Percentiles rank a stretch among this genome's conserved stretches.
phyloP scores from a whole-genome alignment of 495 filamentous ascomycete species.

The Penicillium samsonianum region DNA sequence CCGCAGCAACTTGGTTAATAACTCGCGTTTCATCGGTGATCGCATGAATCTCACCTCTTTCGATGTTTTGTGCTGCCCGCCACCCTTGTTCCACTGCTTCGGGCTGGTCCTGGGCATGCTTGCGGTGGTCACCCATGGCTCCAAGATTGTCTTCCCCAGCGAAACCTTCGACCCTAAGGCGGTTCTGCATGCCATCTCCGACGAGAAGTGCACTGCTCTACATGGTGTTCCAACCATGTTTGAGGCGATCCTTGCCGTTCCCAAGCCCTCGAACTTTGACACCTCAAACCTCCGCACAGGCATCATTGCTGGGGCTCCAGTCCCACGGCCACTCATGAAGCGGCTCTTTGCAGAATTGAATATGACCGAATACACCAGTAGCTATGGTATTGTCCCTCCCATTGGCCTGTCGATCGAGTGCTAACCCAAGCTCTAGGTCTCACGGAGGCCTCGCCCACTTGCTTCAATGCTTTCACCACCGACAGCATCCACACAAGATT shows the following conservation, averaged over 20 bases:
- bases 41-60: conserved; percentile 63
- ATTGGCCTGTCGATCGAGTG: not conserved
- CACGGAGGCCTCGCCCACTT: conserved; percentile 71
- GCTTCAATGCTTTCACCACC: conserved; percentile 68
- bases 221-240: conserved; percentile 78
- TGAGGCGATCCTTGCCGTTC: conserved; percentile 59
- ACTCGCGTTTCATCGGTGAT: conserved; percentile 67
- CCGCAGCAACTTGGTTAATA: conserved; percentile 66
- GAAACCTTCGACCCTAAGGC: conserved; percentile 63
- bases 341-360: conserved; percentile 58
- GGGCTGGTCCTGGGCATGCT: conserved; percentile 70
- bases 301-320: conserved; percentile 68
- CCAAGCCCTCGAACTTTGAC: conserved; percentile 49
- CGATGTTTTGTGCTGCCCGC: conserved; percentile 69
- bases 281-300: conserved; percentile 59
- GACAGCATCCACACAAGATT: conserved; percentile 61
- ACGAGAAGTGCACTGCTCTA: conserved; percentile 66
- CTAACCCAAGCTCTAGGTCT: conserved; percentile 40
- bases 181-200: conserved; percentile 58
- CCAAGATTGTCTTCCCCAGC: conserved; percentile 65
- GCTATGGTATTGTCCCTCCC: conserved; percentile 50
- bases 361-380: conserved; percentile 68
- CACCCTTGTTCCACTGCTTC: conserved; percentile 75
- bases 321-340: conserved; percentile 65
- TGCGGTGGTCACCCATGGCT: conserved; percentile 64